Percentiles rank a stretch among this genome's conserved stretches.
Conservation (phyloP, 2,329 filamentous ascomycete genomes). For the Arachnomyces sp. region DNA sequence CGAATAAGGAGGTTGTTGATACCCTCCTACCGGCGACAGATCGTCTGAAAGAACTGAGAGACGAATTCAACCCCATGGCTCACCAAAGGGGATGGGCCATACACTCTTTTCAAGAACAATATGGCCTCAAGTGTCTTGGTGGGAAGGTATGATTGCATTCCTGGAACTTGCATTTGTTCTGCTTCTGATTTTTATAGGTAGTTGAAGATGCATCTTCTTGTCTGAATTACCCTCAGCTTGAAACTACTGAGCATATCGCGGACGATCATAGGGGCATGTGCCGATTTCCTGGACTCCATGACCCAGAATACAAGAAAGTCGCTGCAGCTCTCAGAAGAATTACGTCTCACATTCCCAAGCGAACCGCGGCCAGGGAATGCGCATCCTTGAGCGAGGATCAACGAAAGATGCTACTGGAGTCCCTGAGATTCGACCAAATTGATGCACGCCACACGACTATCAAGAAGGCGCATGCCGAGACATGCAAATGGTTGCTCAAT, state of each 20-base stretch:
- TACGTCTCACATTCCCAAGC: background rate
- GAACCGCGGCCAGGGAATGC: background rate
- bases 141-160: slow-evolving; percentile 9
- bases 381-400: slow-evolving; percentile 5
- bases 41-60: slow-evolving; percentile 23
- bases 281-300: slow-evolving; percentile 21
- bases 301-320: slow-evolving; percentile 28
- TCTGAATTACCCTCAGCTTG: slow-evolving; percentile 21
- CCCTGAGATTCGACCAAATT: slow-evolving; percentile 33
- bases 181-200: slow-evolving; percentile 12
- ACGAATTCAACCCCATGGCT: slow-evolving; percentile 21
- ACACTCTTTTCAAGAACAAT: slow-evolving; percentile 30
- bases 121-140: slow-evolving; percentile 12
- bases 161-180: background rate
- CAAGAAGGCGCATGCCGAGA: slow-evolving; percentile 28
- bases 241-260: slow-evolving; percentile 27
- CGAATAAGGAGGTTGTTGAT: slow-evolving; percentile 28
- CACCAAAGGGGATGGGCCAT: slow-evolving; percentile 23
- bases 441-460: slow-evolving; percentile 32
- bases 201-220: slow-evolving; percentile 33
- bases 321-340: slow-evolving; percentile 9
- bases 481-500: slow-evolving; percentile 36
- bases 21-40: slow-evolving; percentile 27
- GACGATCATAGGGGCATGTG: slow-evolving; percentile 31
- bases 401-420: slow-evolving; percentile 18